Base-by-base conservation (phyloP, 2,329 filamentous ascomycete species). In the Cladophialophora immunda region DNA sequence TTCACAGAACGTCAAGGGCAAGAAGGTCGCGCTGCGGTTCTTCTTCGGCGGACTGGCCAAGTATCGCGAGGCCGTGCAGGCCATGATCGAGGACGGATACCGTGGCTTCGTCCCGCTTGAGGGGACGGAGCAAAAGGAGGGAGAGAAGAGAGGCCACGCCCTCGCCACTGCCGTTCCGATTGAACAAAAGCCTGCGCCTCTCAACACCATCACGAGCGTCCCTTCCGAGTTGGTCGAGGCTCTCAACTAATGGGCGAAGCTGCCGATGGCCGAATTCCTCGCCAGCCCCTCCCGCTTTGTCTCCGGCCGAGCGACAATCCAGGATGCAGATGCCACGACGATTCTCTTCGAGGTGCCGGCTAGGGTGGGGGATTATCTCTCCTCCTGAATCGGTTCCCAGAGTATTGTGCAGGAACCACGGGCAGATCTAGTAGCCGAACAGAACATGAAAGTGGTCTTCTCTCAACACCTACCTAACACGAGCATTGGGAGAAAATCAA, bases 1-100 rank as follows among this genome's bases (percentile, higher is more conserved):
- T 17, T 25, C 8, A 1, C 45, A 61, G 58, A 86, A 80, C 50
- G 78, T 87, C 0, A 84, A 85, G 0, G 84, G 81, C 0, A 88
- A 88, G 77, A 68, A 64, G 64, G 34, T 64, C 22, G 57, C 58
- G 17, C 34, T 61, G n/a, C 29, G 63, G 58, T 71, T 69, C 54
- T 71, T 60, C 57, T 71, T 71, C 53, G 68, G 68, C 3, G 68
- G 70, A 13, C 38, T 71, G 62, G 59, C 59, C 30, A 62, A 62
- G 19, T 62, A 55, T 25, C 15, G 52, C 15, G 22, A 56, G 47
- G 56, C 61, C 6, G 50, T 57, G 7, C 58, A 60, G 25, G 45
- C 52, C 25, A 64, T 62, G 17, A 58, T 67, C 32, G 59, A 63
- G 8, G 64, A 53, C 19, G 54, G 36, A 3, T 67, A 58, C 19